Conservation (phyloP, 352 stramenopile genomes). For the Phytophthora litchii region DNA sequence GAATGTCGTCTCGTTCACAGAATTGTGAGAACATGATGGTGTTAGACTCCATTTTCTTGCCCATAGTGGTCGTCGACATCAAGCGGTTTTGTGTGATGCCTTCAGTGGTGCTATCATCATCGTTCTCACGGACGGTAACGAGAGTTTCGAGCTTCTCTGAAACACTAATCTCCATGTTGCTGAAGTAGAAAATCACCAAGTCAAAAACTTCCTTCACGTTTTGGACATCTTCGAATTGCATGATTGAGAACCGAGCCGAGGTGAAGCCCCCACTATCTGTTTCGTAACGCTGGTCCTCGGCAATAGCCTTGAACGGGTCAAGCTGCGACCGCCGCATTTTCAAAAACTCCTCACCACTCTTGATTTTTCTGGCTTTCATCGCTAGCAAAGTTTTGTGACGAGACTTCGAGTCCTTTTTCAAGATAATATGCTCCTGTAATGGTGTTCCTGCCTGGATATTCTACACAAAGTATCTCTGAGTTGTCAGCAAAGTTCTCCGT, state of each 20-base stretch:
- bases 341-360: slow-evolving; percentile 38
- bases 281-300: slow-evolving; percentile 55
- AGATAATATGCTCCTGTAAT: slow-evolving; percentile 36
- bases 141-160: slow-evolving; percentile 51
- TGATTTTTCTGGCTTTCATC: slow-evolving; percentile 34
- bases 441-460: slow-evolving; percentile 34
- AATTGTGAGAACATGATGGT: slow-evolving; percentile 44
- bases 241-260: slow-evolving; percentile 54
- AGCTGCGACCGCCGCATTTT: slow-evolving; percentile 26
- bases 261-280: slow-evolving; percentile 45
- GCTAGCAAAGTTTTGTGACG: slow-evolving; percentile 20
- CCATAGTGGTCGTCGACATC: slow-evolving; percentile 33
- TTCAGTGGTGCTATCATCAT: slow-evolving; percentile 24
- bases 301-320: slow-evolving; percentile 30
- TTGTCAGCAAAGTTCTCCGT: not conserved
- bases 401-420: slow-evolving; percentile 23
- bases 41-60: slow-evolving; percentile 50
- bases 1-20: slow-evolving; percentile 27
- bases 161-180: slow-evolving; percentile 65
- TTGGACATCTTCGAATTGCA: slow-evolving; percentile 46
- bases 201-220: slow-evolving; percentile 58
- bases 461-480: slow-evolving; percentile 8
- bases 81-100: slow-evolving; percentile 42
- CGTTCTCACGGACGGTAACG: slow-evolving; percentile 59
- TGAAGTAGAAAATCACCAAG: slow-evolving; percentile 53